Conservation (phyloP, 305 asterid genomes). For the Withania somnifera region DNA sequence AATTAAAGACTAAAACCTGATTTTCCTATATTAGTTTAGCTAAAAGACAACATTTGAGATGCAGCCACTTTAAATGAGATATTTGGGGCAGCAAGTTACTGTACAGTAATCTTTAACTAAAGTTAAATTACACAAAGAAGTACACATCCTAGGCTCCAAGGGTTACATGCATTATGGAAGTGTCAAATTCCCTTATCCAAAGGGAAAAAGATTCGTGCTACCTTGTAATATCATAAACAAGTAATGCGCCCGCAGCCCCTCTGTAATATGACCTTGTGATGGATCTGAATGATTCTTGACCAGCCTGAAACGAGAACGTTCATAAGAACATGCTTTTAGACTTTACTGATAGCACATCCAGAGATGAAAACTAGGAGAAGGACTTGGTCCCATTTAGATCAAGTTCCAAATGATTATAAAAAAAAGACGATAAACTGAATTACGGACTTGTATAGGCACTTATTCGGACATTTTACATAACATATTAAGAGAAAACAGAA, state of each 20-base stretch:
- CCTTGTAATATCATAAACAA: constrained; percentile 81
- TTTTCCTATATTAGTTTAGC: not conserved
- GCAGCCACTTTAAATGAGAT: not conserved
- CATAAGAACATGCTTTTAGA: not conserved
- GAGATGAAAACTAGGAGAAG: not conserved
- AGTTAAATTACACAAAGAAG: not conserved
- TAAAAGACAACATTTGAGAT: not conserved
- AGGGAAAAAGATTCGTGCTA: constrained; percentile 2
- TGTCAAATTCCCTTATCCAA: not conserved
- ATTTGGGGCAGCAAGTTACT: not conserved
- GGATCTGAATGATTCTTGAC: constrained; percentile 79
- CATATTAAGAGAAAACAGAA: not conserved
- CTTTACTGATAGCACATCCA: not conserved
- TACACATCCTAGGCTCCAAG: not conserved
- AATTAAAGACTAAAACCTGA: not conserved
- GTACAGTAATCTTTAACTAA: not conserved
- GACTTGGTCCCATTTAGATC: not conserved
- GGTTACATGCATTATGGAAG: not conserved
- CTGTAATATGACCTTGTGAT: constrained; percentile 79
- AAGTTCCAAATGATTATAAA: not conserved
- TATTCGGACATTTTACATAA: not conserved
- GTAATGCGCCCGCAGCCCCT: constrained; percentile 81
- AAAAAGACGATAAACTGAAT: not conserved
- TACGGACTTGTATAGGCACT: not conserved
- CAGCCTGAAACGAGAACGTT: constrained; percentile 40